Evolutionary conservation across 2,329 filamentous ascomycete species (phyloP).

Genomic region (Hyphodiscus sp.): DNA sequence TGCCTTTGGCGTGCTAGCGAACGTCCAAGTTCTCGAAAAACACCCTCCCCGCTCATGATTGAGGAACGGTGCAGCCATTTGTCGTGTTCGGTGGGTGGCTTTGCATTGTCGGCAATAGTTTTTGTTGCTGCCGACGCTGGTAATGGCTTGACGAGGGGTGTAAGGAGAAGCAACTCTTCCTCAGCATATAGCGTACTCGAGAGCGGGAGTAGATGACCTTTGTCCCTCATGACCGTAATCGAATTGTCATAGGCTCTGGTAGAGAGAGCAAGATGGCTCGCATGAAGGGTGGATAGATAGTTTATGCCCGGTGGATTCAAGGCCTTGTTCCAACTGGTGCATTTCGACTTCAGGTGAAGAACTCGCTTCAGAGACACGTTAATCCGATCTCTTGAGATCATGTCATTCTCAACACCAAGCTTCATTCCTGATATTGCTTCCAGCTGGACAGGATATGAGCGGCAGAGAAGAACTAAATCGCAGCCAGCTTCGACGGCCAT

Average conservation of each 20-base stretch:
- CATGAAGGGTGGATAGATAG: constrained; percentile 73
- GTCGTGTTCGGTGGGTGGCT: constrained; percentile 42
- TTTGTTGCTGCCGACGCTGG: constrained; percentile 81
- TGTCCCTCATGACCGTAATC: constrained; percentile 88
- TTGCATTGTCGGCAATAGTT: constrained; percentile 52
- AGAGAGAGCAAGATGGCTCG: constrained; percentile 73
- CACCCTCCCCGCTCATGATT: constrained; percentile 86
- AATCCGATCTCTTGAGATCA: constrained; percentile 75
- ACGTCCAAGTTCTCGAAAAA: constrained; percentile 84
- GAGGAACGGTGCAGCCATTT: constrained; percentile 50
- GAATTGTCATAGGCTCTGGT: constrained; percentile 85
- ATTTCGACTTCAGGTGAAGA: constrained; percentile 72
- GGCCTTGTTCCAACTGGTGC: constrained; percentile 86
- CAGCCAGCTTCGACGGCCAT: constrained; percentile 97
- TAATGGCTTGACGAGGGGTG: constrained; percentile 85
- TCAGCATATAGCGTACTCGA: constrained; percentile 74
- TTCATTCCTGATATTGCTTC: constrained; percentile 89
- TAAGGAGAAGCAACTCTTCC: constrained; percentile 84
- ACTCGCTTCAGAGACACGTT: constrained; percentile 74
- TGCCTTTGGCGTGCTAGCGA: constrained; percentile 80
- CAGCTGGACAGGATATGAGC: constrained; percentile 80
- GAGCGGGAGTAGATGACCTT: constrained; percentile 75
- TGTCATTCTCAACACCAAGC: constrained; percentile 82
- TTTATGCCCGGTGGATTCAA: constrained; percentile 77
- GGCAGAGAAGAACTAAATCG: constrained; percentile 82